Evolutionary conservation across 2,329 filamentous ascomycete genomes (phyloP).

Genomic region (Diaporthe capsici): DNA sequence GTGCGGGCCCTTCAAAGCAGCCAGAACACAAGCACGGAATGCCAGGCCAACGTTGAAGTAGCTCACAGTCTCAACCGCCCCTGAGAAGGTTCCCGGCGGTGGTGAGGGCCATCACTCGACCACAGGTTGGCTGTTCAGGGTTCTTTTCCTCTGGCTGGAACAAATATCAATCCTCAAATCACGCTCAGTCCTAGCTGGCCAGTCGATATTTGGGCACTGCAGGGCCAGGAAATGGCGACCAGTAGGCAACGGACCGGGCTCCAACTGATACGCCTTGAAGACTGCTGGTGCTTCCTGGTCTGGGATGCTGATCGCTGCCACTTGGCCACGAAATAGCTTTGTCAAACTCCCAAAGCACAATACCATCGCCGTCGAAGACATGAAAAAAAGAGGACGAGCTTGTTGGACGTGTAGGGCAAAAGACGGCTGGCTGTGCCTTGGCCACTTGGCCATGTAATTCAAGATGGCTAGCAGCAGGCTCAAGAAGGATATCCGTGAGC

Average conservation of each 20-base stretch:
- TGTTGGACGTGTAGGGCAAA: background rate
- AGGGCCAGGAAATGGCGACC: background rate
- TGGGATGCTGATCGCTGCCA: background rate
- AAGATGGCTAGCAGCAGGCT: background rate
- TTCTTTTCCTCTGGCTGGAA: background rate
- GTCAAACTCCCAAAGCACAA: background rate
- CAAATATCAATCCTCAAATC: background rate
- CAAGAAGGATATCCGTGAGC: background rate
- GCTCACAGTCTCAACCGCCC: background rate
- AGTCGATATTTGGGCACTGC: background rate
- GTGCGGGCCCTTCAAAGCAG: background rate
- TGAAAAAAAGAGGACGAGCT: background rate
- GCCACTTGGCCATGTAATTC: background rate
- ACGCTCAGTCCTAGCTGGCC: background rate
- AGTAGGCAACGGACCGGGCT: background rate
- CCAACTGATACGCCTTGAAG: background rate
- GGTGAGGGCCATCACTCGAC: background rate
- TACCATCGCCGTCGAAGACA: background rate
- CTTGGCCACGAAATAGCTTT: background rate
- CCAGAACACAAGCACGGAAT: background rate
- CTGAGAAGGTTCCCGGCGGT: background rate
- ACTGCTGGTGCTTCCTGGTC: background rate
- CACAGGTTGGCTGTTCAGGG: background rate
- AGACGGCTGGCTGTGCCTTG: background rate
- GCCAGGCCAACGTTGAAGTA: background rate